Evolutionary conservation across 2,329 filamentous ascomycete genomes (phyloP), one percentile per base, ranked within the genome.

Genomic region (Helotiales sp.): DNA sequence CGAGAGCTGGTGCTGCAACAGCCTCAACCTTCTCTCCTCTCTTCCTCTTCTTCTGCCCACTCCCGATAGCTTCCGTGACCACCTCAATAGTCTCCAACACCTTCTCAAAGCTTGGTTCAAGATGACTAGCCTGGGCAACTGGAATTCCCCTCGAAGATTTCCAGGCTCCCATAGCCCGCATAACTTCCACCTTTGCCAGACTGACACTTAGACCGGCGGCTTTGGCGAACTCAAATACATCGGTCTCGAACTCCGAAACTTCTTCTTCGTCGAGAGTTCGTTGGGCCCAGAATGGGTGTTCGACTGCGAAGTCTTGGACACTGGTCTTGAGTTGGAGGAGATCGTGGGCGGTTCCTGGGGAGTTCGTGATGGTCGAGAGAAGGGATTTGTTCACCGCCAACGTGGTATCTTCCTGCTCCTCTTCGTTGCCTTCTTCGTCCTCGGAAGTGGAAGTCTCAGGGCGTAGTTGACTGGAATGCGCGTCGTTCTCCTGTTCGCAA

Each of bases 381-480:
- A 40, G 1, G 13, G 47, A 34, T 10, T 17, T 40, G 20, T 55
- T 55, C 3, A 22, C 7, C 8, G 34, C 11, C 17, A 24, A 20
- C 2, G 17, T 22, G 40, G 34, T 24, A 20, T 61, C 32, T 28
- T 69, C 64, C 5, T 55, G 45, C 7, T 64, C 57, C 63, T 28
- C 63, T 20, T 10, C 28, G 11, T 66, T 61, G 15, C 60, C 58
- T 61, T 60, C 57, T 13, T 60, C 34, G 17, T 65, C 59, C 4
- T 52, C 55, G 45, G 61, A 55, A 10, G 32, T 40, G 32, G 61
- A 58, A n/a, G 62, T 65, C 7, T 43, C 20, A 17, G 50, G 63
- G 26, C 69, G 52, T 17, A 70, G 71, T 55, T 74, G 71, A 45
- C 68, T 71, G 8, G 68, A 71, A 28, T 68, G 69, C 8, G 63